Percentiles rank a stretch among this genome's conserved stretches.
phyloP scores from a whole-genome alignment of 164 flowering plant genomes.

The Euptelea pleiosperma region DNA sequence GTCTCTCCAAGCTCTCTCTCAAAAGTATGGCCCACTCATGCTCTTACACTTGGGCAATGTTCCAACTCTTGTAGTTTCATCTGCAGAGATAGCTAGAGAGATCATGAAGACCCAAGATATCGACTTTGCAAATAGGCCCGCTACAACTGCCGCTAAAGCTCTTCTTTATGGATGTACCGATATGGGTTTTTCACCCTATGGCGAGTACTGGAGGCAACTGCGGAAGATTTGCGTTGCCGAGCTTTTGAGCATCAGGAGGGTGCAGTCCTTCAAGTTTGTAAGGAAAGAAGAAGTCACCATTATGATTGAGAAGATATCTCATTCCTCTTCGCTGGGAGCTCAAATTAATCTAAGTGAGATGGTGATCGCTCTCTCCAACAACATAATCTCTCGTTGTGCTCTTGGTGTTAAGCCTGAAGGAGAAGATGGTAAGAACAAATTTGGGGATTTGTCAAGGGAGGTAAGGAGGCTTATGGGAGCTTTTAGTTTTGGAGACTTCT shows the following conservation, averaged over 20 bases:
- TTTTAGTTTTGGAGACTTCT: constrained; percentile 8
- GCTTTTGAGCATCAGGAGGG: constrained; percentile 9
- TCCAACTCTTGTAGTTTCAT: background rate
- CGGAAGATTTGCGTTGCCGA: constrained; percentile 7
- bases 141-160: too few species aligned
- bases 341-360: constrained; percentile 6
- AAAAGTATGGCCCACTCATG: constrained; percentile 4
- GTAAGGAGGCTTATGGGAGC: background rate
- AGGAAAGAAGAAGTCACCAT: constrained; percentile 7
- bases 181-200: constrained; percentile 10
- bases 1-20: constrained; percentile 7
- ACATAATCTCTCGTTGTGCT: constrained; percentile 6
- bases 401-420: constrained; percentile 5
- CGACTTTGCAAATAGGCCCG: too few species aligned
- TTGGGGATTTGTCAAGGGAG: constrained; percentile 14
- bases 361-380: background rate
- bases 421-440: background rate
- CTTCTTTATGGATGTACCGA: too few species aligned
- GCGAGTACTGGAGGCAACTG: constrained; percentile 13
- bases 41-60: background rate
- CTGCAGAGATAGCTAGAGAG: constrained; percentile 1
- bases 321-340: background rate
- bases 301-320: constrained; percentile 5
- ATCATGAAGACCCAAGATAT: too few species aligned
- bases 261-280: constrained; percentile 5